Evolutionary conservation across 306 rosid species (phyloP).

Genomic region (Morella rubra): DNA sequence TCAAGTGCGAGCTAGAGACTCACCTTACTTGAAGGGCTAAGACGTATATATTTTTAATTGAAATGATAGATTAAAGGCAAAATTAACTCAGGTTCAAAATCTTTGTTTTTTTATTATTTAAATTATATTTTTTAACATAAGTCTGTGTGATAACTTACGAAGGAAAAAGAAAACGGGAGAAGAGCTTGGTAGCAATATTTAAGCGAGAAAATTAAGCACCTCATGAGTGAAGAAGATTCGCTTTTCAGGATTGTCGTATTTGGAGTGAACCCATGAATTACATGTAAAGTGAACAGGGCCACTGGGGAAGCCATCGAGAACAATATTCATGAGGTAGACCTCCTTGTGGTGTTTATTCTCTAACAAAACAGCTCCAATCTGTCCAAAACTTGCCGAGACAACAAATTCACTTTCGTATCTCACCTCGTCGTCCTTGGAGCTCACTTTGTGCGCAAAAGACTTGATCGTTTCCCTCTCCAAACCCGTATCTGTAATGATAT

Average conservation of each 20-base stretch:
- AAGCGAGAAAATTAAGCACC: conserved; percentile 21
- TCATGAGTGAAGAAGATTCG: neutral
- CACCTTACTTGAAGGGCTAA: no score
- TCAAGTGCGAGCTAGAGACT: no score
- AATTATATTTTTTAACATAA: no score
- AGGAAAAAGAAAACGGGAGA: no score
- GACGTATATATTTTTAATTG: no score
- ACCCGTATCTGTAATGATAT: conserved; percentile 25
- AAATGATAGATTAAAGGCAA: no score
- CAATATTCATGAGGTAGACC: conserved; percentile 26
- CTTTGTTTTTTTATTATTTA: no score
- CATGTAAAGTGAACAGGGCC: conserved; percentile 23
- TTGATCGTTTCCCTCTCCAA: conserved; percentile 28
- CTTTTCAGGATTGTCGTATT: conserved; percentile 23
- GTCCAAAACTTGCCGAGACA: conserved; percentile 30
- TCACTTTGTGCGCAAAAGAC: conserved; percentile 27
- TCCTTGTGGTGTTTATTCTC: conserved; percentile 44
- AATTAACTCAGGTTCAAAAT: no score
- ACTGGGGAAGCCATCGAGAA: conserved; percentile 22
- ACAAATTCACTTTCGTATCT: conserved; percentile 28
- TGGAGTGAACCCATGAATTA: conserved; percentile 38
- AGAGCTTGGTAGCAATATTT: no score
- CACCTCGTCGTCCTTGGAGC: conserved; percentile 16
- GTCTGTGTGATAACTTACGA: no score
- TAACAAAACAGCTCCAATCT: conserved; percentile 32